Conservation (phyloP, 164 flowering plant genomes). For the Liquidambar formosana region DNA sequence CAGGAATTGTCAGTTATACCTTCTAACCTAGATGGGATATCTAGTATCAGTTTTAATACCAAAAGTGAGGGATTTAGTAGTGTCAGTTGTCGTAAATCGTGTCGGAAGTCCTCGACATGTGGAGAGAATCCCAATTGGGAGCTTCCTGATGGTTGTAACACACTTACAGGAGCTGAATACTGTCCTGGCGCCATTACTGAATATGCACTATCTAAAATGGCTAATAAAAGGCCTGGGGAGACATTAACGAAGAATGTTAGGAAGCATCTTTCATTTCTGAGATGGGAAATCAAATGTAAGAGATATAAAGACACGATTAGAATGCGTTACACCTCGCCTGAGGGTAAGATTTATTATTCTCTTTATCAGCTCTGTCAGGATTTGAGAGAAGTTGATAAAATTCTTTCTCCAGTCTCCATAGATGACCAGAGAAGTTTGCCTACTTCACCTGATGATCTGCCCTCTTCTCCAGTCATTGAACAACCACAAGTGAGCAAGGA, state of each 20-base stretch:
- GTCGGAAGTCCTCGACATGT: background rate
- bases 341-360: constrained; percentile 36
- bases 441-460: constrained; percentile 10
- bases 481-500: constrained; percentile 1
- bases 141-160: constrained; percentile 25
- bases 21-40: constrained; percentile 15
- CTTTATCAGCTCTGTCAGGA: constrained; percentile 35
- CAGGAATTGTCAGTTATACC: constrained; percentile 6
- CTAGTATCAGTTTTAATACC: background rate
- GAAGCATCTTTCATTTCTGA: constrained; percentile 55
- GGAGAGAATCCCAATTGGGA: constrained; percentile 16
- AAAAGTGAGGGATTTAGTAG: constrained; percentile 5
- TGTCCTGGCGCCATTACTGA: constrained; percentile 43
- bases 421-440: constrained; percentile 8
- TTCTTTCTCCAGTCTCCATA: constrained; percentile 1
- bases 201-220: constrained; percentile 6
- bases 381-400: constrained; percentile 7
- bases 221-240: background rate
- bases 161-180: constrained; percentile 31
- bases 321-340: constrained; percentile 49
- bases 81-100: background rate
- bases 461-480: background rate
- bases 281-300: constrained; percentile 60
- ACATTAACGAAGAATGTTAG: constrained; percentile 20
- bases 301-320: constrained; percentile 11